Evolutionary conservation across 2,329 filamentous ascomycete genomes (phyloP), one percentile per base, ranked within the genome.

Genomic region (Acrocalymma vagum): DNA sequence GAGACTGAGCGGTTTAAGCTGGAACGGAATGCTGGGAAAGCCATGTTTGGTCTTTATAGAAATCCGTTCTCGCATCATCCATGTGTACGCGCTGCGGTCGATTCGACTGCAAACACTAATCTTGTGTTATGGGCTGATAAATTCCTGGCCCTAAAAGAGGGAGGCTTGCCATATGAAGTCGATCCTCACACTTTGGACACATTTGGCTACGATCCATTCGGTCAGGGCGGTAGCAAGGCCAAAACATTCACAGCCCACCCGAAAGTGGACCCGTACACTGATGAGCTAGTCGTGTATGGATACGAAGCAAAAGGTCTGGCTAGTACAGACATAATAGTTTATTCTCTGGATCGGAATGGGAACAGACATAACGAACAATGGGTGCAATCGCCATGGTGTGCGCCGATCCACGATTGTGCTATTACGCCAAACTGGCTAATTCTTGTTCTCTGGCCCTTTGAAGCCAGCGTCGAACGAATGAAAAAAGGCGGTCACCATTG

Each of bases 181-280:
- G 63, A 70, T 38, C 65, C 67, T 1, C 40, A 59, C 20, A 67
- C 66, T 0, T 53, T 70, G 7, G 62, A 67, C 14, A 70, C 67
- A 0, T 32, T 44, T 3, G 39, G 55, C 0, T 61, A 60, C 20
- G 58, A 67, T 40, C 62, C 62, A 6, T 66, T 63, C 31, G 53
- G 46, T 7, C 61, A 69, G 35, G 39, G 67, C 5, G 42, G 42
- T 7, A 42, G 58, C 10, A 64, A 60, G 36, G 58, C 65, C 3
- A 67, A 69, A 14, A 58, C 55, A 2, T 51, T 53, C 31, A 53
- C 53, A 3, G 55, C 55, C 2, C 55, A 60, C 17, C 55, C 55
- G 2, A 55, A 60, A 37, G 11, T 52, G 6, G 55, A 60, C 16
- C 23, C 22, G 3, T 21, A 31, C 1, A 53, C 43, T 2, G 34